A percentile compares a stretch with the other conserved stretches of the same genome.
phyloP scores from a whole-genome alignment of 164 flowering plant species.

The Brasenia schreberi region DNA sequence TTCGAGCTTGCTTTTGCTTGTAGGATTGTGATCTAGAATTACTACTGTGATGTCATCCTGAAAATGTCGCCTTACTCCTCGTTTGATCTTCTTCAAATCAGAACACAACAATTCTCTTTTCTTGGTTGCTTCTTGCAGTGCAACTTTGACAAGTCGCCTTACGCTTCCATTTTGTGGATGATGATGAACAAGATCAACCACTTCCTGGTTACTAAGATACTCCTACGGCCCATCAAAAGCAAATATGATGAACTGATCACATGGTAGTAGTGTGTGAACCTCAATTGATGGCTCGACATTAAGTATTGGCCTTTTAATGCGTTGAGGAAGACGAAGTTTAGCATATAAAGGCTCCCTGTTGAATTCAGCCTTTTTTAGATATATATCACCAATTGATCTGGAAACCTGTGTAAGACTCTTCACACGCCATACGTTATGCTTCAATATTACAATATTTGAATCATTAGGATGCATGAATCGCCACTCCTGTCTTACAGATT shows the following conservation, averaged over 20 bases:
- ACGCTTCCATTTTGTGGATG: slow-evolving; percentile 63
- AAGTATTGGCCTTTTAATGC: slow-evolving; percentile 56
- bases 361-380: slow-evolving; percentile 61
- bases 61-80: slow-evolving; percentile 76
- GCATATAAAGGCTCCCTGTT: slow-evolving; percentile 63
- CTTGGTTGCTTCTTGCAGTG: slow-evolving; percentile 79
- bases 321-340: slow-evolving; percentile 60
- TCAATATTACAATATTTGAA: slow-evolving; percentile 59
- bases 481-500: slow-evolving; percentile 65
- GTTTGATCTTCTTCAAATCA: slow-evolving; percentile 63
- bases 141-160: slow-evolving; percentile 59
- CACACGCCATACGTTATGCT: slow-evolving; percentile 22
- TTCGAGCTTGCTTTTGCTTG: no score
- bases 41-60: slow-evolving; percentile 59
- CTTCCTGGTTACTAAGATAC: no score
- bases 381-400: slow-evolving; percentile 16
- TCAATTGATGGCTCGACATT: slow-evolving; percentile 61
- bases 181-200: slow-evolving; percentile 35
- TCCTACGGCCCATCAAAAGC: no score
- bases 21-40: no score
- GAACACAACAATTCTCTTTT: slow-evolving; percentile 78
- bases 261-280: slow-evolving; percentile 49
- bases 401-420: no score
- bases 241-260: slow-evolving; percentile 58
- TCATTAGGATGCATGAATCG: slow-evolving; percentile 67